Evolutionary conservation across 305 asterid species (phyloP).

Genomic region (Stenogyne calaminthoides): DNA sequence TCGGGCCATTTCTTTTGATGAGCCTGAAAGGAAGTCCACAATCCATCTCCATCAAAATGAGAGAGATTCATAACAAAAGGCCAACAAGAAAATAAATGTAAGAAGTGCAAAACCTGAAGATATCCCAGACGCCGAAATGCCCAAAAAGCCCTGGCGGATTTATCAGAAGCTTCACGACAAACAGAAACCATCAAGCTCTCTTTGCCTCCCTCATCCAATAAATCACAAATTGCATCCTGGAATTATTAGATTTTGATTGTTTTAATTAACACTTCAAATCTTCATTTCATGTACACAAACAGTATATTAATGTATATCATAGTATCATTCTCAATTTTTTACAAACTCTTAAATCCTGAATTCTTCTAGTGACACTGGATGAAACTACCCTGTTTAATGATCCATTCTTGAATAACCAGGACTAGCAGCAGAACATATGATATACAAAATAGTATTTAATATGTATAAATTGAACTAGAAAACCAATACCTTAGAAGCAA

Average conservation of each 20-base stretch:
- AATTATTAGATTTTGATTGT: constrained; percentile 9
- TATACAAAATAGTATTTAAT: neutral
- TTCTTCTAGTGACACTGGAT: neutral
- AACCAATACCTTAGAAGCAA: constrained; percentile 3
- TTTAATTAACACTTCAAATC: constrained; percentile 8
- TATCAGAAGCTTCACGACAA: constrained; percentile 78
- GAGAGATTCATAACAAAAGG: constrained; percentile 16
- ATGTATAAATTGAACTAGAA: neutral
- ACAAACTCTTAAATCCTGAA: neutral
- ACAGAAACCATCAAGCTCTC: constrained; percentile 79
- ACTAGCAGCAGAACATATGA: constrained; percentile 1
- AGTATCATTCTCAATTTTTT: neutral
- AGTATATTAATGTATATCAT: neutral
- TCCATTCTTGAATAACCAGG: constrained; percentile 5
- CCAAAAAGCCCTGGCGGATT: constrained; percentile 97
- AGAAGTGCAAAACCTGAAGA: constrained; percentile 63
- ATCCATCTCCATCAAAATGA: constrained; percentile 18
- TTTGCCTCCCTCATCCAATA: constrained; percentile 73
- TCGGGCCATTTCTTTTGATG: constrained; percentile 88
- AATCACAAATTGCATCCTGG: constrained; percentile 80
- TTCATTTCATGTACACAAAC: neutral
- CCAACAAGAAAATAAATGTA: constrained; percentile 14
- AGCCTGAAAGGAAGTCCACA: constrained; percentile 56
- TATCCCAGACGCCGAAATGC: constrained; percentile 89
- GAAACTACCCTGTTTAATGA: constrained; percentile 9